phyloP scores from a whole-genome alignment of 768 basidiomycete genomes.

The Lactarius evosmus region DNA sequence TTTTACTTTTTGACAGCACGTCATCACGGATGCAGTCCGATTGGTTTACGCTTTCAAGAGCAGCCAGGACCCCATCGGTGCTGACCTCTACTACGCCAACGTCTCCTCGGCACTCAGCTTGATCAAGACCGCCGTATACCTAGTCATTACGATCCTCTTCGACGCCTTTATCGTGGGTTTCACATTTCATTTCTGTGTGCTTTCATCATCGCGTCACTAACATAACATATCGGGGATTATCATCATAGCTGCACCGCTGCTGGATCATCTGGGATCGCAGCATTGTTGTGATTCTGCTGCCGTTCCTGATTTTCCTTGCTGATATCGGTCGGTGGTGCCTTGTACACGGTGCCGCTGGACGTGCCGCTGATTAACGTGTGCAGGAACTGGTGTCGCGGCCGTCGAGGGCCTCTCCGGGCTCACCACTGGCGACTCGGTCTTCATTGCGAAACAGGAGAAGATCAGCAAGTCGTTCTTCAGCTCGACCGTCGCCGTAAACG shows the following conservation, averaged over 20 bases:
- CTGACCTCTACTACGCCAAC: slow-evolving; percentile 28
- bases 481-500: slow-evolving; percentile 31
- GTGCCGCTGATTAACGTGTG: background rate
- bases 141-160: slow-evolving; percentile 31
- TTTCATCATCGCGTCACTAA: background rate
- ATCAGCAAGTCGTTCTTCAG: slow-evolving; percentile 32
- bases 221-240: background rate
- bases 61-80: slow-evolving; percentile 21
- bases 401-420: slow-evolving; percentile 28
- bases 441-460: slow-evolving; percentile 27
- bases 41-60: slow-evolving; percentile 31
- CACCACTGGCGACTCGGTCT: slow-evolving; percentile 28
- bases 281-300: slow-evolving; percentile 25
- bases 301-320: slow-evolving; percentile 32
- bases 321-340: slow-evolving; percentile 30
- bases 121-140: slow-evolving; percentile 31
- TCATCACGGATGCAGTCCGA: slow-evolving; percentile 31
- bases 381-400: slow-evolving; percentile 30
- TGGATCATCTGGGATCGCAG: slow-evolving; percentile 33
- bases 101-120: slow-evolving; percentile 30
- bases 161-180: slow-evolving; percentile 33
- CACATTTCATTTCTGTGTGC: slow-evolving; percentile 11
- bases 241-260: slow-evolving; percentile 33
- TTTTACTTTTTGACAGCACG: slow-evolving; percentile 26
- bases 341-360: background rate